Conservation (phyloP, 1,284 basidiomycete genomes). For the Marasmius oreades region DNA sequence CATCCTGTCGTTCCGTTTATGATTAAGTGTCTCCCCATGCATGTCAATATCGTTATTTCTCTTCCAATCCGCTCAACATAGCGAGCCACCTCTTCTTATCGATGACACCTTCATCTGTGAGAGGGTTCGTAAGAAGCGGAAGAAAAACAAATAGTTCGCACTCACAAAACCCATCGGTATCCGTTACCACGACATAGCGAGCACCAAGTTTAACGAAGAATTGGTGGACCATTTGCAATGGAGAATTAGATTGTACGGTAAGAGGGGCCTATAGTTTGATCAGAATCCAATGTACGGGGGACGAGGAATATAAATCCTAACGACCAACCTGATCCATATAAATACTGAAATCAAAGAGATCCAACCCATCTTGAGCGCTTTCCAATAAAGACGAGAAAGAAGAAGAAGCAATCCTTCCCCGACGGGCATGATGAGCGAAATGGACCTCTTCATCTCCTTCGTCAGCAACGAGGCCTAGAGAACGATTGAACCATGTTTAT, state of each 20-base stretch:
- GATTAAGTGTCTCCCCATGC: no score
- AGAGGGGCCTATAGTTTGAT: constrained; percentile 75
- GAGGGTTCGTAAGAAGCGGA: constrained; percentile 9
- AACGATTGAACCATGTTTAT: constrained; percentile 15
- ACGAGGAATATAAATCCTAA: constrained; percentile 10
- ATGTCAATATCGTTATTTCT: constrained; percentile 31
- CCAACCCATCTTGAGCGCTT: constrained; percentile 30
- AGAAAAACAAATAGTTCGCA: constrained; percentile 16
- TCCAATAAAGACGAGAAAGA: constrained; percentile 61
- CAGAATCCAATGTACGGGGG: constrained; percentile 3
- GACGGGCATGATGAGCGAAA: constrained; percentile 53
- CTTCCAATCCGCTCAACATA: constrained; percentile 74
- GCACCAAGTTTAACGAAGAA: constrained; percentile 91
- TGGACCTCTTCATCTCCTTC: constrained; percentile 62
- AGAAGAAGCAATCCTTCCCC: constrained; percentile 40
- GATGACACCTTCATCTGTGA: constrained; percentile 80
- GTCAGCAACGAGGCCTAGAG: constrained; percentile 71
- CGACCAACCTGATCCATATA: constrained; percentile 84
- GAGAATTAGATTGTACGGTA: constrained; percentile 78
- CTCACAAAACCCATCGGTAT: constrained; percentile 81
- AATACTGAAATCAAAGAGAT: constrained; percentile 81
- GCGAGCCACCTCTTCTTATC: constrained; percentile 92
- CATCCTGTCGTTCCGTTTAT: no score
- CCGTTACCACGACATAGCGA: constrained; percentile 84
- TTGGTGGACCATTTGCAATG: constrained; percentile 87